phyloP scores from a whole-genome alignment of 1,139 yeast genomes.

The Yamadazyma songkhlaensis region DNA sequence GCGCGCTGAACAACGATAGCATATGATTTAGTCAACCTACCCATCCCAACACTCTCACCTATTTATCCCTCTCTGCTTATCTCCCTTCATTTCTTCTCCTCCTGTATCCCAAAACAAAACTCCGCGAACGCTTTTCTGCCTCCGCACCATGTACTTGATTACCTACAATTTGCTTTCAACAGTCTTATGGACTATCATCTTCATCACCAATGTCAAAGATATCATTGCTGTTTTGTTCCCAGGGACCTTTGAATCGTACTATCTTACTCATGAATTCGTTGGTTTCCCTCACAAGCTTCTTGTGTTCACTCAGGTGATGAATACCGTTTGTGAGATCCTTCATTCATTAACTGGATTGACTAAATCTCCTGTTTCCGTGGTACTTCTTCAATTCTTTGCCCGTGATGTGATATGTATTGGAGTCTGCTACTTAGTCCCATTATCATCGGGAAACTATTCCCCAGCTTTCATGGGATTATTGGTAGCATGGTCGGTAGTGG shows the following conservation, averaged over 20 bases:
- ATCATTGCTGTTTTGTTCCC: background rate
- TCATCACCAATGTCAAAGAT: background rate
- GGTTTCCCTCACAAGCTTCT: constrained; percentile 30
- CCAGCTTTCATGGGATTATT: constrained; percentile 24
- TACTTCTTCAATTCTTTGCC: constrained; percentile 33
- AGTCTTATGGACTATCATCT: constrained; percentile 50
- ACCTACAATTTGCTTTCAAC: constrained; percentile 66
- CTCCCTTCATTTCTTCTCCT: too few relatives aligned
- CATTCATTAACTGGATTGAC: constrained; percentile 29
- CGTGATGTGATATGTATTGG: constrained; percentile 32
- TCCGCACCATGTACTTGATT: constrained; percentile 14
- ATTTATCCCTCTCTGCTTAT: too few relatives aligned
- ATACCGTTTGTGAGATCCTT: constrained; percentile 27
- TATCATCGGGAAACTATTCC: constrained; percentile 30
- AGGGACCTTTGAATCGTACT: background rate
- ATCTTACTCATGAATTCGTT: background rate
- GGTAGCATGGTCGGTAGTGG: constrained; percentile 36
- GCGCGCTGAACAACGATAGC: too few relatives aligned
- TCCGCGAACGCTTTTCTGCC: too few relatives aligned
- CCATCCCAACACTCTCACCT: too few relatives aligned
- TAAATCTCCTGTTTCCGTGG: constrained; percentile 26
- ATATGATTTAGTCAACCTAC: too few relatives aligned
- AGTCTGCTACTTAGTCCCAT: constrained; percentile 28
- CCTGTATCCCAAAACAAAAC: too few relatives aligned
- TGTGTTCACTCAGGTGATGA: constrained; percentile 26